Conservation (phyloP, 306 rosid genomes). For the Canavalia ensiformis region DNA sequence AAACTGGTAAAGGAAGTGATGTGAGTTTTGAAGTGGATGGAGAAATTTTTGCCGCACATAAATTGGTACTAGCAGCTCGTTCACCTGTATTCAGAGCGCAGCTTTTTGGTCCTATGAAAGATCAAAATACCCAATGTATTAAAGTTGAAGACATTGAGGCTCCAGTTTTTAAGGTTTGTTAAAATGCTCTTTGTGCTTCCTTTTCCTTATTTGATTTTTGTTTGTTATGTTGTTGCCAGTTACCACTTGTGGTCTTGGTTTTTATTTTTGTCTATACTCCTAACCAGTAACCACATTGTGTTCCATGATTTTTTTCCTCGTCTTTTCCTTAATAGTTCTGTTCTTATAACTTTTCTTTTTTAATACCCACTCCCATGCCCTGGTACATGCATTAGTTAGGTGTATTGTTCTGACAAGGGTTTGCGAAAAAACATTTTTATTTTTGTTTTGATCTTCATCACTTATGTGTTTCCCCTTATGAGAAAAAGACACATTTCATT, state of each 20-base stretch:
- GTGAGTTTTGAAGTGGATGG: slow-evolving; percentile 78
- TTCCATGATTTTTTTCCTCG: not conserved
- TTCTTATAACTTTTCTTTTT: not conserved
- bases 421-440: not conserved
- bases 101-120: slow-evolving; percentile 92
- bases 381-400: not conserved
- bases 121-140: slow-evolving; percentile 69
- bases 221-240: not conserved
- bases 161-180: slow-evolving; percentile 80
- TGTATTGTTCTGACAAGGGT: slow-evolving; percentile 8
- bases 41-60: slow-evolving; percentile 76
- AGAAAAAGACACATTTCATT: not conserved
- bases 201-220: not conserved
- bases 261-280: not conserved
- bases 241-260: slow-evolving; percentile 7
- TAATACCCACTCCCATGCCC: not conserved
- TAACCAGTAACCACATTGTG: not conserved
- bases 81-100: slow-evolving; percentile 94
- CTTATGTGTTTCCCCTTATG: not conserved
- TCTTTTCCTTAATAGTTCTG: not conserved
- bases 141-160: slow-evolving; percentile 87
- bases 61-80: slow-evolving; percentile 84
- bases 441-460: not conserved
- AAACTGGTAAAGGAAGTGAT: slow-evolving; percentile 77
- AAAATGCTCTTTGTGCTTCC: slow-evolving; percentile 21